Evolutionary conservation across 2,329 filamentous ascomycete species (phyloP).

Genomic region (Monosporascus sp.): DNA sequence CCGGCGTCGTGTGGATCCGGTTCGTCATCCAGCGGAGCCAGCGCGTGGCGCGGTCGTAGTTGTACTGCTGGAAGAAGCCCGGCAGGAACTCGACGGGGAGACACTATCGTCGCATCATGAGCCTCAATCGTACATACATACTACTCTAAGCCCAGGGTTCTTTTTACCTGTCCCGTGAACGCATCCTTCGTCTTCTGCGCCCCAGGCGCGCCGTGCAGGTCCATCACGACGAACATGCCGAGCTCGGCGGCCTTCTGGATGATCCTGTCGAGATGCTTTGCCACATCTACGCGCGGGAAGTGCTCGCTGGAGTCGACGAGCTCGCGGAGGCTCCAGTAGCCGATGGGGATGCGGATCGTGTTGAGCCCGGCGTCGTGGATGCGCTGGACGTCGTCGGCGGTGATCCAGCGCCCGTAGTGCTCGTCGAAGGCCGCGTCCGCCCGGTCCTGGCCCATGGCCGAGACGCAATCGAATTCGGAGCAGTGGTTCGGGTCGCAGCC

Average conservation of each 20-base stretch:
- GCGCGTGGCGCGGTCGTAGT: slow-evolving; percentile 38
- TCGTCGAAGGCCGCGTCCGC: slow-evolving; percentile 41
- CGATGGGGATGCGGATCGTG: slow-evolving; percentile 48
- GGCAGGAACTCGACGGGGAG: slow-evolving; percentile 14
- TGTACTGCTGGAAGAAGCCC: slow-evolving; percentile 40
- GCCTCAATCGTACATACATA: not conserved
- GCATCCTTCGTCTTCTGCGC: slow-evolving; percentile 32
- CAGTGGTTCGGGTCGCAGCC: slow-evolving; percentile 36
- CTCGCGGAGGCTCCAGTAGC: slow-evolving; percentile 49
- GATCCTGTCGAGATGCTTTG: slow-evolving; percentile 30
- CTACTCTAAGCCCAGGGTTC: not conserved
- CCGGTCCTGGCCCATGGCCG: slow-evolving; percentile 37
- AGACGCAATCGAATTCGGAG: slow-evolving; percentile 51
- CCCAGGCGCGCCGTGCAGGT: slow-evolving; percentile 35
- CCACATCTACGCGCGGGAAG: slow-evolving; percentile 42
- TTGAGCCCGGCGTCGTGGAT: slow-evolving; percentile 47
- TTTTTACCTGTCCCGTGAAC: slow-evolving; percentile 28
- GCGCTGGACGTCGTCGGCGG: slow-evolving; percentile 39
- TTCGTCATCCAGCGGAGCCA: slow-evolving; percentile 41
- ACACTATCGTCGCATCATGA: slow-evolving; percentile 2
- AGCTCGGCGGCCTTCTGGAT: slow-evolving; percentile 28
- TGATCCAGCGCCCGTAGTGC: slow-evolving; percentile 48
- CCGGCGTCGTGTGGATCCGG: slow-evolving; percentile 31
- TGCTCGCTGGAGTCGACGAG: slow-evolving; percentile 44
- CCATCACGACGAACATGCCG: slow-evolving; percentile 40